Conservation (phyloP, 768 basidiomycete species). For the Podaxis mareebaensis region DNA sequence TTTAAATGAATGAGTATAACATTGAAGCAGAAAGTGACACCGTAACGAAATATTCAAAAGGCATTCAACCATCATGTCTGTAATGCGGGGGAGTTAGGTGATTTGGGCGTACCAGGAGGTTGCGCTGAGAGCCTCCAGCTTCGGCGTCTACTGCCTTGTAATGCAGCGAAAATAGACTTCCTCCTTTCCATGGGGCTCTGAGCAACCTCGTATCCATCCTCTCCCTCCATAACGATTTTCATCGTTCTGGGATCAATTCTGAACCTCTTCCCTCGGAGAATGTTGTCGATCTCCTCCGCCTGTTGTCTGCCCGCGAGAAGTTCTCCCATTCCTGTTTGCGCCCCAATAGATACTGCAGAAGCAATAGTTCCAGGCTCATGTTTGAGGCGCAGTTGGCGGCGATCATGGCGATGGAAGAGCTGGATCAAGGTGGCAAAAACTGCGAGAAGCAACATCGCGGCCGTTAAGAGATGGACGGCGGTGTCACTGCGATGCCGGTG, state of each 20-base stretch:
- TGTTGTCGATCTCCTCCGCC: conserved; percentile 39
- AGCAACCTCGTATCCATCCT: conserved; percentile 46
- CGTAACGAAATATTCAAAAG: no score
- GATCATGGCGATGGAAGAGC: conserved; percentile 44
- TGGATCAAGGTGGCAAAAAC: conserved; percentile 45
- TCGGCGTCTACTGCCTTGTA: conserved; percentile 22
- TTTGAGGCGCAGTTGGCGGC: conserved; percentile 42
- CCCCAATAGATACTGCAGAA: conserved; percentile 55
- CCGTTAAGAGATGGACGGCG: conserved; percentile 44
- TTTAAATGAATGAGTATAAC: not conserved
- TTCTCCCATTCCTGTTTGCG: conserved; percentile 47
- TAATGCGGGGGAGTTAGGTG: not conserved
- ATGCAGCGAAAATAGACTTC: conserved; percentile 34
- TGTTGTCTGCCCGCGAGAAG: conserved; percentile 43
- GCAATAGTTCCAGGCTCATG: conserved; percentile 58
- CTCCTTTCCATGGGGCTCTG: conserved; percentile 27
- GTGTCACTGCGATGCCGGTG: conserved; percentile 31
- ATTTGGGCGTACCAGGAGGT: conserved; percentile 7
- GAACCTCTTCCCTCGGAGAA: conserved; percentile 46
- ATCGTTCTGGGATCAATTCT: conserved; percentile 48
- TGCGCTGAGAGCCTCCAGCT: not conserved
- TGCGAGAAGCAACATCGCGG: conserved; percentile 45
- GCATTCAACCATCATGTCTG: not conserved
- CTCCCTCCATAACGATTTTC: conserved; percentile 56
- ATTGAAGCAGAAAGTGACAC: no score